Conservation (phyloP, 805 yeast genomes). For the Yarrowia divulgata region DNA sequence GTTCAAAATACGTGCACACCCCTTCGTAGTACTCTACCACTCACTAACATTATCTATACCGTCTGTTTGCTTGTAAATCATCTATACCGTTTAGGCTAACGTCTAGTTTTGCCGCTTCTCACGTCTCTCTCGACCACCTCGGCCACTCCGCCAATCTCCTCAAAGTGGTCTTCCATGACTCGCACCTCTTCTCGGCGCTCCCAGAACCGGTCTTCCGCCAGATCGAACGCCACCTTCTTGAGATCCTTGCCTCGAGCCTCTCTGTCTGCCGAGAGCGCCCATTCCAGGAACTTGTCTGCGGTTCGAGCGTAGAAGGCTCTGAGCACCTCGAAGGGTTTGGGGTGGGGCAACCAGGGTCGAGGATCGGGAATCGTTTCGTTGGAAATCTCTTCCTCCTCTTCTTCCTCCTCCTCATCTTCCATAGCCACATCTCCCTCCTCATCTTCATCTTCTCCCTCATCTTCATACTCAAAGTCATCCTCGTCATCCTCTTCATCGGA, state of each 20-base stretch:
- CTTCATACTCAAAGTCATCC: slow-evolving; percentile 74
- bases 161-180: slow-evolving; percentile 84
- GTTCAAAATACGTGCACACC: too few species aligned
- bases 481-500: slow-evolving; percentile 64
- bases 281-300: slow-evolving; percentile 84
- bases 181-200: slow-evolving; percentile 94
- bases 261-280: slow-evolving; percentile 88
- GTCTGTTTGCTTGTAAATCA: too few species aligned
- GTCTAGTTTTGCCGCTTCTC: slow-evolving; percentile 23
- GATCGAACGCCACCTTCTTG: slow-evolving; percentile 86
- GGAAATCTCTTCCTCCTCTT: slow-evolving; percentile 66
- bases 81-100: not conserved
- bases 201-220: slow-evolving; percentile 97
- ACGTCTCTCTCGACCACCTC: slow-evolving; percentile 79
- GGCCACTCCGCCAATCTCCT: slow-evolving; percentile 89
- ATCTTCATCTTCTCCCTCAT: slow-evolving; percentile 54
- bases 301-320: slow-evolving; percentile 86
- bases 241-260: slow-evolving; percentile 89
- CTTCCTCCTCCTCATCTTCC: slow-evolving; percentile 57
- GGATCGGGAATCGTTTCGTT: slow-evolving; percentile 81
- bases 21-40: too few species aligned
- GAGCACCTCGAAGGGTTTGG: slow-evolving; percentile 87
- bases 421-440: slow-evolving; percentile 49
- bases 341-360: slow-evolving; percentile 97
- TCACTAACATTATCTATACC: too few species aligned